Evolutionary conservation across 2,329 filamentous ascomycete genomes (phyloP).

Genomic region (Eutypella sp.): DNA sequence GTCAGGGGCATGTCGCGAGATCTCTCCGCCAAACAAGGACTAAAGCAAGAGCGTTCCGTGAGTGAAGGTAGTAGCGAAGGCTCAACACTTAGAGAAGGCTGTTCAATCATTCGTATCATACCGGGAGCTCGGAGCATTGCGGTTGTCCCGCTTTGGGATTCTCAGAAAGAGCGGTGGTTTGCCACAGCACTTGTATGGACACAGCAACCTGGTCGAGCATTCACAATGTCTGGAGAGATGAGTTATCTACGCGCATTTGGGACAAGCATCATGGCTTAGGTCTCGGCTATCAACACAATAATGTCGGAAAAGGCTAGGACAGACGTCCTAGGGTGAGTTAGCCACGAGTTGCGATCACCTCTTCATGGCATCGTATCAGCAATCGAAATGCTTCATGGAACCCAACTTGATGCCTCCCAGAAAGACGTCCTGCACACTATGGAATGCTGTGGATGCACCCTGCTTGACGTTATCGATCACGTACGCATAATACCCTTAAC

Average conservation of each 20-base stretch:
- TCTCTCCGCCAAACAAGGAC: not conserved
- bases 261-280: constrained; percentile 51
- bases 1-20: not conserved
- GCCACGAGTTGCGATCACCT: constrained; percentile 57
- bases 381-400: constrained; percentile 50
- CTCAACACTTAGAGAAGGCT: not conserved
- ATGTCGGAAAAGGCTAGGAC: constrained; percentile 45
- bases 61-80: not conserved
- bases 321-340: constrained; percentile 55
- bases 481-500: too few species aligned
- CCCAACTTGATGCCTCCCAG: constrained; percentile 40
- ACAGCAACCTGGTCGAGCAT: constrained; percentile 33
- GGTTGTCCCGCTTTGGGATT: constrained; percentile 45
- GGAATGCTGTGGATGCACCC: constrained; percentile 44
- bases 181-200: constrained; percentile 48
- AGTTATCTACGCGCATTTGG: constrained; percentile 47
- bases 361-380: constrained; percentile 55
- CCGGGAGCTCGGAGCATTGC: constrained; percentile 33
- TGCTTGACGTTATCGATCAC: constrained; percentile 50
- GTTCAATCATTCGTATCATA: not conserved
- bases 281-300: constrained; percentile 38
- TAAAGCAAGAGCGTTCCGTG: constrained; percentile 1
- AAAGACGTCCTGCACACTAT: constrained; percentile 43
- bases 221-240: constrained; percentile 44
- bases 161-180: constrained; percentile 41